These are phyloP conservation scores for Phaffia tasmanica DNA, from an alignment of 768 basidiomycete genomes.

Conservation along the genomic window DNA sequence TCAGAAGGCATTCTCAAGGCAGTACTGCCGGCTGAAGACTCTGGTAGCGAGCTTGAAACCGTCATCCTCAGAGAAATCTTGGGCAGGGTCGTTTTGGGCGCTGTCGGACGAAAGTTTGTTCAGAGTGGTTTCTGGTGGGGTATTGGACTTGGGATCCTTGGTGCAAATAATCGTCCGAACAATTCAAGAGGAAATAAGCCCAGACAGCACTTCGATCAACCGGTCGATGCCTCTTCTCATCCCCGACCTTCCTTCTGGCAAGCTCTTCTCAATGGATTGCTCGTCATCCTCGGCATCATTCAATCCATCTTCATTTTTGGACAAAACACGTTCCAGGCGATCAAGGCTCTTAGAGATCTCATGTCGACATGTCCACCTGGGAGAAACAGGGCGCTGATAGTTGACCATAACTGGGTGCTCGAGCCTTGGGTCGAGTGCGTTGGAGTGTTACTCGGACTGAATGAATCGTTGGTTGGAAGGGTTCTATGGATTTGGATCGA, in stretches of 20 bases:
- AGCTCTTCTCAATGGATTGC: not conserved
- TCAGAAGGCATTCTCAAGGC: conserved; percentile 63
- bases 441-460: not conserved
- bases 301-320: conserved; percentile 10
- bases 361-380: conserved; percentile 6
- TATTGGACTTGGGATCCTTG: conserved; percentile 7
- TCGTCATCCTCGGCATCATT: conserved; percentile 11
- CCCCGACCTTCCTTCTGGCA: not conserved
- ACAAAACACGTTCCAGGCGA: not conserved
- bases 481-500: conserved; percentile 6
- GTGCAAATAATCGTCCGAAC: not conserved
- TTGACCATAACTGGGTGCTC: not conserved
- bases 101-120: conserved; percentile 49
- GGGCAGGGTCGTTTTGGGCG: conserved; percentile 59
- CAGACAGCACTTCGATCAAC: not conserved
- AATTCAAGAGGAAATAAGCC: not conserved
- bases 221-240: not conserved
- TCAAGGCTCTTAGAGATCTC: not conserved
- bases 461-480: not conserved
- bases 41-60: conserved; percentile 65
- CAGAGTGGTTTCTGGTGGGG: conserved; percentile 66
- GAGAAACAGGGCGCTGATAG: not conserved
- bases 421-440: conserved; percentile 7
- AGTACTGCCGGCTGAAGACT: conserved; percentile 68
- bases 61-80: conserved; percentile 72